phyloP scores from a whole-genome alignment of 1,139 yeast species.

The Lodderomyces elongisporus region DNA sequence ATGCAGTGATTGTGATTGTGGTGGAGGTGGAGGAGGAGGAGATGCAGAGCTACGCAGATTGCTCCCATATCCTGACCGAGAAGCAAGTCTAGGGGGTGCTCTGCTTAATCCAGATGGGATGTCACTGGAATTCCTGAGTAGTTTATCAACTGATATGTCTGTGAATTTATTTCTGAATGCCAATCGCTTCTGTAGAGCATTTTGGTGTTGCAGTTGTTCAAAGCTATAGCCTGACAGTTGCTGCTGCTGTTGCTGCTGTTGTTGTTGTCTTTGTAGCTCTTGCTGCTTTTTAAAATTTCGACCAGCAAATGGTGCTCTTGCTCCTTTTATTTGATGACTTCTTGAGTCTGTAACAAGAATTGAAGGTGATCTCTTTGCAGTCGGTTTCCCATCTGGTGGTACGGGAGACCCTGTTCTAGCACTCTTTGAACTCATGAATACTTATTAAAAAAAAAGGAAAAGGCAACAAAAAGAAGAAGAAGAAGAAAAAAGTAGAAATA shows the following conservation, averaged over 20 bases:
- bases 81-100: constrained; percentile 25
- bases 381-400: constrained; percentile 35
- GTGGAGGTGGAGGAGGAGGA: constrained; percentile 4
- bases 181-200: constrained; percentile 23
- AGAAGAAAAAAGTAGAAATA: no score
- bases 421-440: background rate
- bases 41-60: background rate
- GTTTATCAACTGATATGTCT: constrained; percentile 66
- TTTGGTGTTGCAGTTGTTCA: constrained; percentile 16
- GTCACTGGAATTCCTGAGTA: constrained; percentile 71
- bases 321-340: constrained; percentile 48
- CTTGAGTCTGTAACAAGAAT: constrained; percentile 88
- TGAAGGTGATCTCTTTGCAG: constrained; percentile 89
- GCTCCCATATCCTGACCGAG: background rate
- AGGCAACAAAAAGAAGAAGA: no score
- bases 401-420: constrained; percentile 6
- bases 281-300: constrained; percentile 43
- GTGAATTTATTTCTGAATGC: constrained; percentile 48
- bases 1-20: constrained; percentile 3
- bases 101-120: constrained; percentile 76
- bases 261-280: constrained; percentile 16
- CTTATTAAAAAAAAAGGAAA: no score
- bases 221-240: constrained; percentile 13
- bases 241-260: constrained; percentile 13
- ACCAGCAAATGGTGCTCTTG: constrained; percentile 85